Base-by-base conservation (phyloP, 2,329 filamentous ascomycete genomes). In the Stenocarpella maydis region DNA sequence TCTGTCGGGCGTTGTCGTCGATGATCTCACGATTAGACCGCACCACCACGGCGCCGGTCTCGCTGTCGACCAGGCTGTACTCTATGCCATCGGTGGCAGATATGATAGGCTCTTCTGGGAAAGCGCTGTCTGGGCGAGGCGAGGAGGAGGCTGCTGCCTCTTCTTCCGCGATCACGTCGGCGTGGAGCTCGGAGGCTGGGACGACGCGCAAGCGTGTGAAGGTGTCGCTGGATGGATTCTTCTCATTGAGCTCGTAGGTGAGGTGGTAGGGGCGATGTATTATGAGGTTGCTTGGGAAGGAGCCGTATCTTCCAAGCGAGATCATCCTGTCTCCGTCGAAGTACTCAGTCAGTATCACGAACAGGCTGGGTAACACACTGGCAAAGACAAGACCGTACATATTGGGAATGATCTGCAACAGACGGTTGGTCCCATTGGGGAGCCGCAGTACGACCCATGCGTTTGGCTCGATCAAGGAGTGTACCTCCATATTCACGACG, bases 231-330 rank as follows among this genome's bases (percentile, higher is more conserved):
- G 43, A 50, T 5, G 90, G 85, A 31, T 84, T 80, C 76, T 87
- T 89, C 75, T 97, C 94, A 72, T 92, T 87, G 2, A 98, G 86
- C 79, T 98, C 95, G 81, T 94, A 99, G 0, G 95, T 98, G 71
- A 97, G 84, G 82, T 97, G 89, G 78, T 93, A 97, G 0, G 96
- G 96, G 9, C 96, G 91, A n/a, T 94, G 92, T 72, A 99, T 88
- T 54, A 99, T 89, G 39, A 96, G 87, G 77, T 98, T 98, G 65
- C 93, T 90, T 19, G 93, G 91, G 77, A 99, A 98, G 2, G 90
- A 89, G 73, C 96, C 96, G 78, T 96, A 97, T 87, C 98, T 98
- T 68, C 94, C 94, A 41, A 98, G 85, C 1, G 93, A 94, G 73
- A 98, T 92, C 53, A 89, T 93, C 49, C 95, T 98, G 75, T 45